Evolutionary conservation across 2,329 filamentous ascomycete species (phyloP).

Genomic region (Sordariomycetes sp.): DNA sequence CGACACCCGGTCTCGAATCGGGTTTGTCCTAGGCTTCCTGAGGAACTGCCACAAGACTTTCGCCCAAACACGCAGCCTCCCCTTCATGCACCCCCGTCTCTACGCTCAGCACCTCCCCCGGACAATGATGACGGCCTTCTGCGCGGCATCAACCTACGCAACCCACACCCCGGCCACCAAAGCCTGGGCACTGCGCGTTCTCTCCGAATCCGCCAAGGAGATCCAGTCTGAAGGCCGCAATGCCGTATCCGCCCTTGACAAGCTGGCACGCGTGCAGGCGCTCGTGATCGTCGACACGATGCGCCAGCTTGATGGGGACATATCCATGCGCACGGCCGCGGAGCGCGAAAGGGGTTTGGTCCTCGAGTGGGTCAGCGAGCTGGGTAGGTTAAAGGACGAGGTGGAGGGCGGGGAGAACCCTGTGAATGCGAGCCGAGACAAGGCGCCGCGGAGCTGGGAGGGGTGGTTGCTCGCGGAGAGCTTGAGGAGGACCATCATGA

Average conservation of each 20-base stretch:
- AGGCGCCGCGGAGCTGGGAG: slow-evolving; percentile 31
- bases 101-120: slow-evolving; percentile 29
- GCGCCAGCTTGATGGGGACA: slow-evolving; percentile 33
- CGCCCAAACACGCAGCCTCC: slow-evolving; percentile 23
- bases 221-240: slow-evolving; percentile 22
- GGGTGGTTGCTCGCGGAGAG: slow-evolving; percentile 33
- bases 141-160: slow-evolving; percentile 27
- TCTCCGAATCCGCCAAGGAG: slow-evolving; percentile 25
- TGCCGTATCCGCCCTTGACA: slow-evolving; percentile 21
- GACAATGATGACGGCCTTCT: slow-evolving; percentile 28
- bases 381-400: slow-evolving; percentile 21
- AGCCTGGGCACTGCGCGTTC: slow-evolving; percentile 26
- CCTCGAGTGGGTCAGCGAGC: slow-evolving; percentile 24
- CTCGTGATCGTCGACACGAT: slow-evolving; percentile 30
- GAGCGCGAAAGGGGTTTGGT: slow-evolving; percentile 27
- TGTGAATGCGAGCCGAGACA: slow-evolving; percentile 12
- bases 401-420: slow-evolving; percentile 18
- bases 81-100: slow-evolving; percentile 32
- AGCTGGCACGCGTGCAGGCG: slow-evolving; percentile 33
- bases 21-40: slow-evolving; percentile 21
- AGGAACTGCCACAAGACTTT: slow-evolving; percentile 23
- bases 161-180: slow-evolving; percentile 25
- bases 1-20: slow-evolving; percentile 23
- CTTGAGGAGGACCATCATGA: slow-evolving; percentile 26
- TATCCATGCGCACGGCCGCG: slow-evolving; percentile 27